Conservation (phyloP, 1,284 basidiomycete species). For the Cutaneotrichosporon sp. region DNA sequence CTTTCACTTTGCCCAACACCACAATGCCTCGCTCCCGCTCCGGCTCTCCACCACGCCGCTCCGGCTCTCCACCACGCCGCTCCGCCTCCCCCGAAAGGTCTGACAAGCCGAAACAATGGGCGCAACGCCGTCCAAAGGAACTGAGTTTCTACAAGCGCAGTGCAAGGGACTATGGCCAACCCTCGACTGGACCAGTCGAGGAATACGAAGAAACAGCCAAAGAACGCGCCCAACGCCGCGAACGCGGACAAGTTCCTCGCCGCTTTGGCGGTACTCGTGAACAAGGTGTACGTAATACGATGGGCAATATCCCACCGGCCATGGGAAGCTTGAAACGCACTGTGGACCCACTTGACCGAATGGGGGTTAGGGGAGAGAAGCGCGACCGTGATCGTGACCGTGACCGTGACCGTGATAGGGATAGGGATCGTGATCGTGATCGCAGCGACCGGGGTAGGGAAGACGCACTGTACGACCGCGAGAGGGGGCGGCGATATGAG, state of each 20-base stretch:
- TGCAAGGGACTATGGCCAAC: slow-evolving; percentile 16
- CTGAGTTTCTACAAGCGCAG: slow-evolving; percentile 55
- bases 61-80: slow-evolving; percentile 23
- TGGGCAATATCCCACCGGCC: slow-evolving; percentile 33
- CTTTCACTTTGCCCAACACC: background rate
- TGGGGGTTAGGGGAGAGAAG: slow-evolving; percentile 29
- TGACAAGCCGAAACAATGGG: slow-evolving; percentile 21
- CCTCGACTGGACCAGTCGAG: background rate
- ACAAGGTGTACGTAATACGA: slow-evolving; percentile 49
- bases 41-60: slow-evolving; percentile 29
- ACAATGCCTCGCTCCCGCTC: slow-evolving; percentile 41
- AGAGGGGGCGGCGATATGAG: background rate
- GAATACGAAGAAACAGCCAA: slow-evolving; percentile 35
- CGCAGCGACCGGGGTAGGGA: slow-evolving; percentile 11
- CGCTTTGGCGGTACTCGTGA: slow-evolving; percentile 48
- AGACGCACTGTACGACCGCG: slow-evolving; percentile 19
- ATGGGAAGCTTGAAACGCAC: slow-evolving; percentile 41
- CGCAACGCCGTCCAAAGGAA: slow-evolving; percentile 40
- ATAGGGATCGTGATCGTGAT: slow-evolving; percentile 23
- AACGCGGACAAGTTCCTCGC: slow-evolving; percentile 45
- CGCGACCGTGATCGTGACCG: slow-evolving; percentile 20
- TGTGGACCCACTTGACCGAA: slow-evolving; percentile 43
- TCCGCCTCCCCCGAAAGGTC: slow-evolving; percentile 18
- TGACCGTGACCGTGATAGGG: background rate
- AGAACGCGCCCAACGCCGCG: slow-evolving; percentile 42